A percentile compares a stretch with the other conserved stretches of the same genome.
phyloP scores from a whole-genome alignment of 1,284 basidiomycete genomes.

The Marasmius tenuissimus region DNA sequence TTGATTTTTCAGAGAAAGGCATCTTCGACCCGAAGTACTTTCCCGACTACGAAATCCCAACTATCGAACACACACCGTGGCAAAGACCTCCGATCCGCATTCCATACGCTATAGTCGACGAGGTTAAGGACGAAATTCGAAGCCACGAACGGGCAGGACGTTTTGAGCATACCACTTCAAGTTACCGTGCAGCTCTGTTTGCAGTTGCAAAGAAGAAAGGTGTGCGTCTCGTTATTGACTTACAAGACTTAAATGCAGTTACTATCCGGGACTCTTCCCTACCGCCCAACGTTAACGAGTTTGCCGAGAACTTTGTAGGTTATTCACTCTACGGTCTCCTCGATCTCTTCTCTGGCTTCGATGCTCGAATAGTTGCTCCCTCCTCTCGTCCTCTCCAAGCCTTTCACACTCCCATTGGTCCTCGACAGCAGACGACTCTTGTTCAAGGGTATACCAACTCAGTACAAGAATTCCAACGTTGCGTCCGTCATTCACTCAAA shows the following conservation, averaged over 20 bases:
- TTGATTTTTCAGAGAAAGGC: constrained; percentile 27
- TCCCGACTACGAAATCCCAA: constrained; percentile 32
- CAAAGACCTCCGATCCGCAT: constrained; percentile 23
- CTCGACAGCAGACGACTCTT: constrained; percentile 16
- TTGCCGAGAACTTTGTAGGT: constrained; percentile 30
- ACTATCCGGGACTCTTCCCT: constrained; percentile 27
- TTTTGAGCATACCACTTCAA: constrained; percentile 28
- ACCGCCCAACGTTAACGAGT: constrained; percentile 27
- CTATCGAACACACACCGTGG: constrained; percentile 33
- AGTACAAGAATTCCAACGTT: constrained; percentile 23
- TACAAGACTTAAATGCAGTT: constrained; percentile 31
- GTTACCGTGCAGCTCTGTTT: constrained; percentile 30
- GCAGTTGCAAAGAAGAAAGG: constrained; percentile 31
- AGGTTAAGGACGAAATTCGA: constrained; percentile 21
- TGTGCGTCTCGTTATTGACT: constrained; percentile 27
- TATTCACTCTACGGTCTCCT: not conserved
- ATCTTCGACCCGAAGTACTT: constrained; percentile 29
- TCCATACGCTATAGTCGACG: constrained; percentile 22
- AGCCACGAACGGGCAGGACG: constrained; percentile 23
- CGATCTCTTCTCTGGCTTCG: constrained; percentile 22
- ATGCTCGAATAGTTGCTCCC: constrained; percentile 17
- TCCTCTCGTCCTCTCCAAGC: constrained; percentile 16
- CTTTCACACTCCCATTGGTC: constrained; percentile 8
- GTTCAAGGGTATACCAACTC: constrained; percentile 31
- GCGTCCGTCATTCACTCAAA: constrained; percentile 21